These are phyloP conservation scores for Circinella minor DNA, from an alignment of 371 early-diverging fungal genomes.

Conservation along the genomic window DNA sequence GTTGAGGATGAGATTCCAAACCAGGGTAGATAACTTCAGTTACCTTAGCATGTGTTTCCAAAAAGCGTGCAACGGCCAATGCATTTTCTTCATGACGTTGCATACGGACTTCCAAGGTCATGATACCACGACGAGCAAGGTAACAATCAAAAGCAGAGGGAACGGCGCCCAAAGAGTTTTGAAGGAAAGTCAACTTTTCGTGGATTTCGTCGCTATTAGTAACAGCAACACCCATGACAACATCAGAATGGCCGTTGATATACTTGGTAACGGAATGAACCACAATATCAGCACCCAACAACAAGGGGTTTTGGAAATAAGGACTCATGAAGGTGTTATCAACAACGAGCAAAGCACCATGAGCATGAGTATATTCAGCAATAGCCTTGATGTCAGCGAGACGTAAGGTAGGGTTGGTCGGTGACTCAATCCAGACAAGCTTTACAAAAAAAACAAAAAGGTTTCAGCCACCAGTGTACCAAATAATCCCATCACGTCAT, in stretches of 20 bases:
- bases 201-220: constrained; percentile 77
- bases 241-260: constrained; percentile 98
- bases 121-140: constrained; percentile 93
- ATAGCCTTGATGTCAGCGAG: constrained; percentile 92
- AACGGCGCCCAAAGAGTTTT: constrained; percentile 95
- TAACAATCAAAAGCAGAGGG: constrained; percentile 98
- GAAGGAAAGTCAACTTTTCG: constrained; percentile 85
- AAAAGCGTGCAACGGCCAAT: constrained; percentile 71
- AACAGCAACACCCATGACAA: constrained; percentile 94
- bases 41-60: constrained; percentile 69
- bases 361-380: constrained; percentile 79
- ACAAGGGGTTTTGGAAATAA: constrained; percentile 94
- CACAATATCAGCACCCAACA: constrained; percentile 95
- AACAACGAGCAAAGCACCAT: constrained; percentile 86
- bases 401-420: constrained; percentile 96
- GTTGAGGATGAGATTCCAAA: constrained; percentile 80
- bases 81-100: constrained; percentile 89
- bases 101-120: constrained; percentile 96
- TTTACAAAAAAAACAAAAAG: constrained; percentile 4
- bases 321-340: constrained; percentile 99
- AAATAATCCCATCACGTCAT: constrained; percentile 8
- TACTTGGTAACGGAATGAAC: constrained; percentile 98
- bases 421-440: constrained; percentile 95
- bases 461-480: neutral
- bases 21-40: constrained; percentile 88